Evolutionary conservation across 306 rosid species (phyloP), one percentile per base, ranked within the genome.

Genomic region (Abrus pulchellus): DNA sequence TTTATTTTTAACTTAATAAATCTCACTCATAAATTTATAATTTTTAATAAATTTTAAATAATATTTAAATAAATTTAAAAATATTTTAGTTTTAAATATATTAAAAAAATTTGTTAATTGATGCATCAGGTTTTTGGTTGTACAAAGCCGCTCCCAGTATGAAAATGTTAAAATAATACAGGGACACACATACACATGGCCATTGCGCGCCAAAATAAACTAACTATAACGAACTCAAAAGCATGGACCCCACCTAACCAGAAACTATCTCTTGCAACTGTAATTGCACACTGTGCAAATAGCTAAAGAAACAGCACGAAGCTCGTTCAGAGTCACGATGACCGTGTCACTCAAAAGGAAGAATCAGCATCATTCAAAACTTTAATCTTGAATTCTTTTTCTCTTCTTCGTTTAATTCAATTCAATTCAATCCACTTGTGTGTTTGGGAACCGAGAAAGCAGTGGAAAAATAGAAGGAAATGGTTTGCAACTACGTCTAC

Each of bases 131-230:
- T 20, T 20, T 20, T 20, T 5, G 0, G 6, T 7, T 6, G 52
- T 1, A 47, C 8, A 47, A 20, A 20, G 20, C 20, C 20, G 20
- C 20, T 20, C 20, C 20, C 20, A 20, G 20, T 20, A 20, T 20
- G 20, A 20, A 20, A 20, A 20, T 20, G 20, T 20, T 20, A 20
- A 20, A 20, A 20, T 20, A 20, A 20, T 0, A 20, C 40, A 36
- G 40, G 1, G 1, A 2, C 3, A 36, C 3, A 4, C 2, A 36
- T 4, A 36, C 40, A 2, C 4, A 4, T 43, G 14, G 1, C 44
- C 34, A 29, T 77, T 72, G 41, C 82, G 84, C 89, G 89, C 84
- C 72, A 82, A 69, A 85, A 74, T 9, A 8, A 80, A 61, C 81
- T 38, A 68, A 53, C 82, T 5, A 41, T 20, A 82, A 77, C 83